Conservation (phyloP, 2,329 filamentous ascomycete species). For the Rachicladosporium sp. region DNA sequence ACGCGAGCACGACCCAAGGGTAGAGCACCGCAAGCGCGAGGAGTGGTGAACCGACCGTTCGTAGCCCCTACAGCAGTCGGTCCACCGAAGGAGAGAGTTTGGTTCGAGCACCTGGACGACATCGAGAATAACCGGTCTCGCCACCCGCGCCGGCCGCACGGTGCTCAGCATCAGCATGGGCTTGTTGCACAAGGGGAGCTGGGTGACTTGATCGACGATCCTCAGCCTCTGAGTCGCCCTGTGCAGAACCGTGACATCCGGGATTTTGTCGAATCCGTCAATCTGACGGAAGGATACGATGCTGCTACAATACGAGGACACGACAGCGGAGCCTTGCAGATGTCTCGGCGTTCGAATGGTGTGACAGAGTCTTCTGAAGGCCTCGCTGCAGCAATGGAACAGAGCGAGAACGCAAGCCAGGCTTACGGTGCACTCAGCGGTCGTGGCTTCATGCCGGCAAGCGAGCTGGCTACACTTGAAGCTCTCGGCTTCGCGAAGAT, state of each 20-base stretch:
- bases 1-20: too few relatives aligned
- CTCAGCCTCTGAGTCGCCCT: slow-evolving; percentile 14
- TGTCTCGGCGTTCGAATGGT: neutral
- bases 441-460: slow-evolving; percentile 18
- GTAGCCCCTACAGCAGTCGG: slow-evolving; percentile 14
- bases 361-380: neutral
- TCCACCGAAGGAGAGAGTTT: slow-evolving; percentile 13
- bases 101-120: slow-evolving; percentile 20
- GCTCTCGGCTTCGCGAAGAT: slow-evolving; percentile 4
- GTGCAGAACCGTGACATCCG: slow-evolving; percentile 21
- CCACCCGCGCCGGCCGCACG: neutral
- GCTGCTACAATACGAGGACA: neutral
- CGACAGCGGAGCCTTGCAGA: neutral
- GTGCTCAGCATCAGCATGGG: neutral
- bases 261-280: slow-evolving; percentile 14
- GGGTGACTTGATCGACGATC: slow-evolving; percentile 11
- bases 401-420: slow-evolving; percentile 7
- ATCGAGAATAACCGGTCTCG: slow-evolving; percentile 4
- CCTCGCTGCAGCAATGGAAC: neutral
- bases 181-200: slow-evolving; percentile 7
- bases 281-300: slow-evolving; percentile 6
- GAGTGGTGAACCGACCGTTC: slow-evolving; percentile 18
- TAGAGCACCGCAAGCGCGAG: too few relatives aligned
- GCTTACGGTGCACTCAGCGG: slow-evolving; percentile 1
- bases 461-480: slow-evolving; percentile 14